These are phyloP conservation scores for Cymodocea nodosa DNA, from an alignment of 116 monocot genomes.

Conservation along the genomic window DNA sequence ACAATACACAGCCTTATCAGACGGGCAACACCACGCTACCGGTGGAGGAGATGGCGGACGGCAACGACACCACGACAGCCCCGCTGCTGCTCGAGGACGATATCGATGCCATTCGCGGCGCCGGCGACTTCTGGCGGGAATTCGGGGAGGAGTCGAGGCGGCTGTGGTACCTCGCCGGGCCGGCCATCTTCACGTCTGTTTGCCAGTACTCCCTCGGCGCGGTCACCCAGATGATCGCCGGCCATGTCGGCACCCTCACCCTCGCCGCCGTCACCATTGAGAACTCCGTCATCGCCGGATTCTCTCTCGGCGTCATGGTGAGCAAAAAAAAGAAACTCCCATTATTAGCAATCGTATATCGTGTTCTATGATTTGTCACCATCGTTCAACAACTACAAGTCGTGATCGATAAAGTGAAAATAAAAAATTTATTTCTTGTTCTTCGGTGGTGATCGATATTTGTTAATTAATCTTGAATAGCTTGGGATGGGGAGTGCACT, in stretches of 20 bases:
- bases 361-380: no score
- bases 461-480: constrained; percentile 14
- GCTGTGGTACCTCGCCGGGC: constrained; percentile 58
- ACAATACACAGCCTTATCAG: no score
- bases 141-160: constrained; percentile 23
- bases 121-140: background rate
- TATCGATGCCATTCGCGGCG: background rate
- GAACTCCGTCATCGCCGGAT: constrained; percentile 5
- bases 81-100: background rate
- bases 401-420: no score
- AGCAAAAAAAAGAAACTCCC: no score
- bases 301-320: constrained; percentile 12
- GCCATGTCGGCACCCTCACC: constrained; percentile 58
- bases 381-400: no score
- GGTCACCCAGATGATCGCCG: constrained; percentile 51
- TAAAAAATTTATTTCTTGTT: no score
- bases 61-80: no score
- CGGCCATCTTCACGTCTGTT: constrained; percentile 44
- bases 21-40: no score
- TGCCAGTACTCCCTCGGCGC: constrained; percentile 49
- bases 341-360: no score
- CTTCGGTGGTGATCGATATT: constrained; percentile 1
- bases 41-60: no score
- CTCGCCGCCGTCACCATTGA: constrained; percentile 43
- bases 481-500: constrained; percentile 67